Base-by-base conservation (phyloP, 140 eudicot genomes). In the Flaveria floridana region DNA sequence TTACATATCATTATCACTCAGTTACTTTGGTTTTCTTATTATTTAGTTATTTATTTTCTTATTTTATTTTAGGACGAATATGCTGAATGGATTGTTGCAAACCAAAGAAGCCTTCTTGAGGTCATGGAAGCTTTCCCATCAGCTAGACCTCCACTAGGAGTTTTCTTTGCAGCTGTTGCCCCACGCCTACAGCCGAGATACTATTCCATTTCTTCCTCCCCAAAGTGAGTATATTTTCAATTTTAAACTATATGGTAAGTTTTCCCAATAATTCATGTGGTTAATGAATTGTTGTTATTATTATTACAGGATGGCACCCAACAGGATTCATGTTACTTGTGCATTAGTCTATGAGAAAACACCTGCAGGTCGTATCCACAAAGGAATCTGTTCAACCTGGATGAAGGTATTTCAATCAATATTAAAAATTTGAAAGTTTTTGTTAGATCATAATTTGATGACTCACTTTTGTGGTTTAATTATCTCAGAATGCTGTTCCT, bases 311-410 rank as follows among this genome's bases (percentile, higher is more conserved):
- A 84, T 95, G 81, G 89, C 88, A 65, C 85, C 95, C 34, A 65
- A 82, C 9, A 91, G 95, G 84, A 91, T 95, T 75, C 97, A 91
- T 82, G 99, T 95, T 14, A 95, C 99, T 46, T 95, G 99, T 80
- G 96, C 97, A 28, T 77, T 95, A 69, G 99, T 95, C 72, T 70
- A 83, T 68, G 99, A 95, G 81, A 87, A 83, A 84, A 88, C 92
- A 18, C 96, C 95, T 9, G 70, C 92, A 30, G 97, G 99, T 65
- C 84, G 99, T 72, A 76, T 95, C 78, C 95, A 95, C 83, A 89
- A 88, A 83, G 99, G 99, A 73, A 82, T 95, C 53, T 91, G 97
- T 76, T 95, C 99, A 44, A 95, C 99, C 61, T 95, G 99, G 99
- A 95, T 91, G 92, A 95, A 95, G 96, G 99, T 95, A 87, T 21